These are phyloP conservation scores for Hansenula anomala DNA, from an alignment of 1,139 yeast species.

Conservation along the genomic window DNA sequence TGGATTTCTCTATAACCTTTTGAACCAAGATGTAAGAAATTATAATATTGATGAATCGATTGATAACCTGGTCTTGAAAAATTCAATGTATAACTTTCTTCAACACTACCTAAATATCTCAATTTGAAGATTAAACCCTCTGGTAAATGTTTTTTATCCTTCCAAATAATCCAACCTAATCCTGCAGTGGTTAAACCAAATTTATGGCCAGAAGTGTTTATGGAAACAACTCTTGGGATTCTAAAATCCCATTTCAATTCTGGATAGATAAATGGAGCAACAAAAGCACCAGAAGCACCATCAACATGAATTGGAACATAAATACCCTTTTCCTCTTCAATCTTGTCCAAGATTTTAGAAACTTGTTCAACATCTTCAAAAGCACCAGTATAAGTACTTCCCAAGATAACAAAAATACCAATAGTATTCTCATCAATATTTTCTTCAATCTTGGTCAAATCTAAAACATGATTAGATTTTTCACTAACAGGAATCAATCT, in stretches of 20 bases:
- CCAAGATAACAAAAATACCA: conserved; percentile 84
- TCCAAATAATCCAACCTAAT: conserved; percentile 90
- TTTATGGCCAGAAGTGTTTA: conserved; percentile 93
- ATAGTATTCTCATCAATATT: conserved; percentile 86
- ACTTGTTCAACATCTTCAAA: conserved; percentile 73
- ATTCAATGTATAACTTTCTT: conserved; percentile 80
- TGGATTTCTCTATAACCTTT: conserved; percentile 67
- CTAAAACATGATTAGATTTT: conserved; percentile 60
- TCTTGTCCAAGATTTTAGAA: conserved; percentile 56
- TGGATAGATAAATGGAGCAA: conserved; percentile 81
- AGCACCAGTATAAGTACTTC: conserved; percentile 91
- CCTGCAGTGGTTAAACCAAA: conserved; percentile 90
- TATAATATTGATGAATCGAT: conserved; percentile 82
- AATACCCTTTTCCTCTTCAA: conserved; percentile 62
- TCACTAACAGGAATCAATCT: conserved; percentile 64
- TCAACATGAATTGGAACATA: conserved; percentile 85
- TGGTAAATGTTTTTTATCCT: conserved; percentile 59
- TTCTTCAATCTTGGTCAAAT: conserved; percentile 51
- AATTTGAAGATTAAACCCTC: conserved; percentile 69
- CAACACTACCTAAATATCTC: conserved; percentile 85
- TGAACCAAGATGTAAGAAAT: conserved; percentile 64
- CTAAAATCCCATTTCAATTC: conserved; percentile 79
- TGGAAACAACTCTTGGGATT: conserved; percentile 70
- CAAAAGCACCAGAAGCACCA: conserved; percentile 89
- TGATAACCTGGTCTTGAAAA: conserved; percentile 94